Conservation (phyloP, 352 stramenopile species). For the Phytophthora nicotianae region DNA sequence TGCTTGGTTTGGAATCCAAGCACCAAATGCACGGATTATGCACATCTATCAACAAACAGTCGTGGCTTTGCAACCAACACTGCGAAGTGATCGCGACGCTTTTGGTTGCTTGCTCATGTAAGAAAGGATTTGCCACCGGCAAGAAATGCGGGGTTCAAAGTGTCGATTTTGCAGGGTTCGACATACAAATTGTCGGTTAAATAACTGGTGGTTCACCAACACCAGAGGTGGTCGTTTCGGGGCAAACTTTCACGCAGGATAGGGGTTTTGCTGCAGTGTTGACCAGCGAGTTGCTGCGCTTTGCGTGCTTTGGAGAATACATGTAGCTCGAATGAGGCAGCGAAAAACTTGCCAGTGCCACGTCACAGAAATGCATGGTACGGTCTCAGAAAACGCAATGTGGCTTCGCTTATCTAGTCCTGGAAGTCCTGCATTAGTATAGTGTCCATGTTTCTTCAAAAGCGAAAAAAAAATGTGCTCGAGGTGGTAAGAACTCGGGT, state of each 20-base stretch:
- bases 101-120: conserved; percentile 15
- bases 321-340: neutral
- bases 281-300: no score
- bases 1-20: no score
- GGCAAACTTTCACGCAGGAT: conserved; percentile 22
- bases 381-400: conserved; percentile 13
- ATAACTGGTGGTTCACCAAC: conserved; percentile 11
- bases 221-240: no score
- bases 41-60: neutral
- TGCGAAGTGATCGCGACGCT: neutral
- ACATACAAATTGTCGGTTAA: conserved; percentile 19
- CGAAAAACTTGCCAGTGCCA: neutral
- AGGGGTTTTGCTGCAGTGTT: conserved; percentile 10
- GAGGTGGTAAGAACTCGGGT: no score
- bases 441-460: no score
- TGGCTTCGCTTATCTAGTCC: no score
- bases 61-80: conserved; percentile 11
- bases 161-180: conserved; percentile 15
- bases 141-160: conserved; percentile 23
- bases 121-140: conserved; percentile 29
- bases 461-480: no score
- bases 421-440: no score
- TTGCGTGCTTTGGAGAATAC: no score
- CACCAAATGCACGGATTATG: conserved; percentile 11
- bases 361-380: neutral